These are phyloP conservation scores for Aspergillus neotritici DNA, from an alignment of 2,329 filamentous ascomycete species.

Conservation along the genomic window DNA sequence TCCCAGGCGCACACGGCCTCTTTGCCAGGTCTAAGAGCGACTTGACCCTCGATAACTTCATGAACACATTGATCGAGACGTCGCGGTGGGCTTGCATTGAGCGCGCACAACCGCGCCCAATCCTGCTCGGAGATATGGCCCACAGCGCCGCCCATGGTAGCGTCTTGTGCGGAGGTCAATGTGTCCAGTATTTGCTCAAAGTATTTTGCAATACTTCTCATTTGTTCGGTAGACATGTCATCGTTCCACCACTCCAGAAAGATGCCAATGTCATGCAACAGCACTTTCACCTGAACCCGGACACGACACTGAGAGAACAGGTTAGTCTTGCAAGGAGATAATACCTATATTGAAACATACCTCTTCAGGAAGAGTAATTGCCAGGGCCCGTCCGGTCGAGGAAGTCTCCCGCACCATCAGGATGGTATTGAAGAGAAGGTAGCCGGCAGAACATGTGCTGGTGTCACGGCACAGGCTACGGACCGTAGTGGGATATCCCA, in stretches of 20 bases:
- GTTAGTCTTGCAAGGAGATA: slow-evolving; percentile 3
- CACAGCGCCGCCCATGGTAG: slow-evolving; percentile 39
- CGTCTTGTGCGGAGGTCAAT: slow-evolving; percentile 41
- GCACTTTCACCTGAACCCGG: slow-evolving; percentile 32
- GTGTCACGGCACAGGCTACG: slow-evolving; percentile 8
- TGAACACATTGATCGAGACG: slow-evolving; percentile 37
- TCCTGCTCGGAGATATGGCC: slow-evolving; percentile 54
- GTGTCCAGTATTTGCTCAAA: slow-evolving; percentile 50
- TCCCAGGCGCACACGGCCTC: slow-evolving; percentile 38
- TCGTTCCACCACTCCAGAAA: slow-evolving; percentile 37
- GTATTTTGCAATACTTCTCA: slow-evolving; percentile 46
- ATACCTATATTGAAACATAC: slow-evolving; percentile 14
- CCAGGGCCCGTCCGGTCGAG: slow-evolving; percentile 21
- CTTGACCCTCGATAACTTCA: slow-evolving; percentile 32
- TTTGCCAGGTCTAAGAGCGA: slow-evolving; percentile 30
- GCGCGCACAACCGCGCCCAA: slow-evolving; percentile 49
- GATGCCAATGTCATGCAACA: slow-evolving; percentile 30
- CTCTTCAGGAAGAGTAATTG: slow-evolving; percentile 28
- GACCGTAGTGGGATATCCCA: slow-evolving; percentile 6
- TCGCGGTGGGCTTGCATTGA: slow-evolving; percentile 44
- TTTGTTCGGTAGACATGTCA: slow-evolving; percentile 33
- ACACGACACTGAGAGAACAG: slow-evolving; percentile 26
- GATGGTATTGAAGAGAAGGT: slow-evolving; percentile 32
- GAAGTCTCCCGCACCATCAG: slow-evolving; percentile 27
- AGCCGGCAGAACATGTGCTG: slow-evolving; percentile 9